phyloP scores from a whole-genome alignment of 2,329 filamentous ascomycete species.

The Fusarium keratoplasticum region DNA sequence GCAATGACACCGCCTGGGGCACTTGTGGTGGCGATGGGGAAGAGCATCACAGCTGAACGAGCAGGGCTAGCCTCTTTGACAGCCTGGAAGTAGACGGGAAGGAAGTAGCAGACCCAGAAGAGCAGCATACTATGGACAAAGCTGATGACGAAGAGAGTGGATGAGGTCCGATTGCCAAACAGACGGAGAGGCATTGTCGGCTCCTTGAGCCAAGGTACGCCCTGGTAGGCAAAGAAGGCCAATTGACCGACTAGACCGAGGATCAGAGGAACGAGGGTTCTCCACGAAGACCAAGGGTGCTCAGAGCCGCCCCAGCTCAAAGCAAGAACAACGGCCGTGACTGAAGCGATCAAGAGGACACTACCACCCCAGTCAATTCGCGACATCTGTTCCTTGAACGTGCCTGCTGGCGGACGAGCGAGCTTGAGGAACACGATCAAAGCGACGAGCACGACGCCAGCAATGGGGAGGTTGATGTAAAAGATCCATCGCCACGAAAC shows the following conservation, averaged over 20 bases:
- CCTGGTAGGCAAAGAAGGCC: constrained; percentile 52
- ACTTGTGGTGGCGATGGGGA: constrained; percentile 43
- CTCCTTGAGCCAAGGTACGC: constrained; percentile 37
- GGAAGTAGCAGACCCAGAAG: constrained; percentile 55
- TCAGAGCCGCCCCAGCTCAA: constrained; percentile 64
- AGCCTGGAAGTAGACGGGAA: constrained; percentile 62
- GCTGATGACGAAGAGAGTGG: constrained; percentile 27
- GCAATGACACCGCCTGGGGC: constrained; percentile 43
- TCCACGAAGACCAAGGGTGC: constrained; percentile 60
- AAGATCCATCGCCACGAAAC: constrained; percentile 59
- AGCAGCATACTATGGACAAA: constrained; percentile 42
- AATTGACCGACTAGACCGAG: constrained; percentile 54
- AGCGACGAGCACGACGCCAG: constrained; percentile 34
- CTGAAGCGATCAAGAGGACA: constrained; percentile 51
- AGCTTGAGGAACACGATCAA: constrained; percentile 41
- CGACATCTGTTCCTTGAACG: constrained; percentile 18
- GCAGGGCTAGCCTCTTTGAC: constrained; percentile 50
- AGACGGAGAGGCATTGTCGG: constrained; percentile 57
- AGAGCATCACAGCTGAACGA: constrained; percentile 47
- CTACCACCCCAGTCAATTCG: constrained; percentile 57
- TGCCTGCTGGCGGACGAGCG: constrained; percentile 27
- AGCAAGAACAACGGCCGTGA: constrained; percentile 59
- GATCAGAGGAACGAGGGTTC: constrained; percentile 61
- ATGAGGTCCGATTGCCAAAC: constrained; percentile 57
- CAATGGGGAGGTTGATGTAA: constrained; percentile 54